Conservation (phyloP, 228 moss, liverwort and hornwort genomes). For the Sphagnum magellanicum region DNA sequence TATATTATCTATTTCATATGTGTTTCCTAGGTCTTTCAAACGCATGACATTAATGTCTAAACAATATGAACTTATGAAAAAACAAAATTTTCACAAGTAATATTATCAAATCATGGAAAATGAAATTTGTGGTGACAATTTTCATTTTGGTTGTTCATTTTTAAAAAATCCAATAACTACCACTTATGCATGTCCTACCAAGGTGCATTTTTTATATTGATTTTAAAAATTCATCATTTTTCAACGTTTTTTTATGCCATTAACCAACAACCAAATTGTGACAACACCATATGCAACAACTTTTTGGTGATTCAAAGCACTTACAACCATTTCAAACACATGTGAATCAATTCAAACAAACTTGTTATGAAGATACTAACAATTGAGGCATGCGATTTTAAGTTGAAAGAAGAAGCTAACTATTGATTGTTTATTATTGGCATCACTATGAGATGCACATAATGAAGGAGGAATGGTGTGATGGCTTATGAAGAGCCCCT, state of each 20-base stretch:
- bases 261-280: neutral
- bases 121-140: neutral
- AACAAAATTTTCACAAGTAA: no score
- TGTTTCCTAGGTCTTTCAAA: no score
- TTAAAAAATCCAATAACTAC: slow-evolving; percentile 19
- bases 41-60: no score
- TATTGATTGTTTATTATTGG: slow-evolving; percentile 35
- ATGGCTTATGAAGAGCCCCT: slow-evolving; percentile 44
- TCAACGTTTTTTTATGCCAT: slow-evolving; percentile 31
- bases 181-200: slow-evolving; percentile 29
- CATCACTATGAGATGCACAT: slow-evolving; percentile 20
- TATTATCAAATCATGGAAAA: no score
- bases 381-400: slow-evolving; percentile 33
- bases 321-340: no score
- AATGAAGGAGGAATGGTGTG: slow-evolving; percentile 51
- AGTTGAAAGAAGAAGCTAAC: slow-evolving; percentile 46
- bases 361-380: slow-evolving; percentile 20
- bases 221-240: slow-evolving; percentile 22
- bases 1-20: no score
- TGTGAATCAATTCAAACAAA: neutral
- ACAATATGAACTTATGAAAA: no score
- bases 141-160: slow-evolving; percentile 38
- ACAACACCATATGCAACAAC: neutral
- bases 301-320: no score
- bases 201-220: slow-evolving; percentile 32